Evolutionary conservation across 805 yeast genomes (phyloP), one percentile per base, ranked within the genome.

Genomic region (Metschnikowia orientalis): DNA sequence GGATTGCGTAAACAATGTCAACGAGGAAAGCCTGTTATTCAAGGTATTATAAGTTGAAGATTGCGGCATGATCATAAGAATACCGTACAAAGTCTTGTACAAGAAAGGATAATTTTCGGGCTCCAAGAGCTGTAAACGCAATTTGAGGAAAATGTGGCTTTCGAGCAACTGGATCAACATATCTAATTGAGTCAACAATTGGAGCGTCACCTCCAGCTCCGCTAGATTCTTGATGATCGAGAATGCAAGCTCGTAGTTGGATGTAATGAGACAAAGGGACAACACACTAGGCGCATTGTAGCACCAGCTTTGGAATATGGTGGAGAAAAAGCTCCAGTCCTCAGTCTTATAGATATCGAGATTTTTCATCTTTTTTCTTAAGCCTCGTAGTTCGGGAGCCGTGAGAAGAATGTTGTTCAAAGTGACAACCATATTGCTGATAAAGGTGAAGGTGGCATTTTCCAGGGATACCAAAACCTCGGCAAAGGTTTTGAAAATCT

Each of bases 41-140:
- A 92, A 67, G 0, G 84, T 77, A n/a, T 73, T 77, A 54, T 86
- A 92, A 0, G 97, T 95, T 8, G 85, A 73, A 0, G 96, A 86
- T 54, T 92, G 98, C 0, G 98, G 98, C 30, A 92, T 59, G 4
- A 92, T 69, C 98, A 92, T 92, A 38, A 92, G 64, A 18, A 92
- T 72, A 2, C 97, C 98, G 54, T 87, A 92, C 18, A 92, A 69
- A 33, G 95, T 84, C 53, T 87, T 86, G 67, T 81, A 85, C 20
- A 92, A 61, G 49, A 73, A 83, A 1, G 94, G 95, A 52, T 83
- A 73, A 42, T 73, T 75, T 29, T 80, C 85, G 1, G 96, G 96
- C 50, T 86, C 95, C 28, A 92, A 63, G n/a, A 92, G 63, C 57
- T 90, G 96, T 34, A 92, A 63, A 38, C 98, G 73, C 42, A 89